Evolutionary conservation across 805 yeast species (phyloP).

Genomic region (Priceomyces melissophilus): DNA sequence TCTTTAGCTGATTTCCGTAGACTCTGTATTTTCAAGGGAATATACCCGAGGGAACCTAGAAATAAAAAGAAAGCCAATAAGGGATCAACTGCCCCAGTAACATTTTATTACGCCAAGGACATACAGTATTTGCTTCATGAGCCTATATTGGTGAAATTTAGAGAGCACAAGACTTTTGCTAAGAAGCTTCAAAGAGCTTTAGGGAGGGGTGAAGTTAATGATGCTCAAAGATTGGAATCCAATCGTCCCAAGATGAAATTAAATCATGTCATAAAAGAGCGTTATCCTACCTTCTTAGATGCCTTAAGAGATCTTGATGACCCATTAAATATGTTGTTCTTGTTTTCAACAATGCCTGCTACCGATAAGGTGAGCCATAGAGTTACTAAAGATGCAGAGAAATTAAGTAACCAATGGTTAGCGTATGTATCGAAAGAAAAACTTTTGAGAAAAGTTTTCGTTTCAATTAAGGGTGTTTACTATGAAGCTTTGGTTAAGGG

Average conservation of each 20-base stretch:
- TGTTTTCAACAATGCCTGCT: constrained; percentile 94
- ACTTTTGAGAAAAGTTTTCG: constrained; percentile 82
- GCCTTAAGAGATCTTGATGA: constrained; percentile 93
- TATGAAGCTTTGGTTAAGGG: constrained; percentile 89
- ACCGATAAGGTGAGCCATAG: constrained; percentile 75
- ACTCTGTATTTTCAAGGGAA: constrained; percentile 95
- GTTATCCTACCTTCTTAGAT: constrained; percentile 91
- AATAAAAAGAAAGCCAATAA: constrained; percentile 95
- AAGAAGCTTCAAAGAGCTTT: constrained; percentile 85
- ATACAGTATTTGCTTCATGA: constrained; percentile 94
- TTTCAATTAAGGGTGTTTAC: constrained; percentile 94
- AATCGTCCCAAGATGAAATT: constrained; percentile 81
- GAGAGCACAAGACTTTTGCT: constrained; percentile 94
- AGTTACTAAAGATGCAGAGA: constrained; percentile 84
- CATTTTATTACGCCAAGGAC: constrained; percentile 91
- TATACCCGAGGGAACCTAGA: constrained; percentile 94
- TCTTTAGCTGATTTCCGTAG: constrained; percentile 96
- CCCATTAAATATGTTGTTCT: constrained; percentile 89
- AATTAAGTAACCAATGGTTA: constrained; percentile 89
- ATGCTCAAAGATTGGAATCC: constrained; percentile 81
- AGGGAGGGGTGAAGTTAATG: constrained; percentile 86
- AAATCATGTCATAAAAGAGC: constrained; percentile 88
- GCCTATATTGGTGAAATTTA: constrained; percentile 84
- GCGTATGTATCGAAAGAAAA: constrained; percentile 89
- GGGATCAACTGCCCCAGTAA: constrained; percentile 95